Evolutionary conservation across 306 rosid genomes (phyloP), one percentile per base, ranked within the genome.

Genomic region (Comarum palustre): DNA sequence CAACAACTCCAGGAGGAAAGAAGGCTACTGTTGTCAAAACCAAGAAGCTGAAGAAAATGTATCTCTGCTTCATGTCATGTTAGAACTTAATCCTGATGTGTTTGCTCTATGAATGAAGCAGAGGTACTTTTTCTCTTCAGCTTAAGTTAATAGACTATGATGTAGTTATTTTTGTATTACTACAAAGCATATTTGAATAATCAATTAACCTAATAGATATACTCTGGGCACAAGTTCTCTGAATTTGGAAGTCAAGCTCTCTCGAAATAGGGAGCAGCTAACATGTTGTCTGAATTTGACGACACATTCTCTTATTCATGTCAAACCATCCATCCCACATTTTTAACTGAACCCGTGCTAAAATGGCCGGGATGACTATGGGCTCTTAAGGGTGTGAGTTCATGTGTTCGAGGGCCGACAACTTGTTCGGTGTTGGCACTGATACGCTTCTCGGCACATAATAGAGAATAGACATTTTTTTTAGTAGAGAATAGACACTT

Each of bases 11-110:
- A 50, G 71, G 27, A 46, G 67, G 57, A 42, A 73, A 73, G 67
- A 75, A 50, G 70, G 67, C 45, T 4, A 46, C 76, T 31, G 69
- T 13, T 52, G 71, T 59, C 41, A 64, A 74, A 78, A 36, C 9
- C 76, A 73, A 65, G 60, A 79, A 38, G 78, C 61, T 69, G 7
- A 68, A 36, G 86, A 80, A 34, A 68, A 65, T 66, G 71, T 84
- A 65, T 11, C 46, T 81, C 38, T 84, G 85, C 77, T 84, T 75
- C 77, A 5, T 78, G 45, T 16, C 83, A 50, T 73, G 79, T 45
- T 84, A 81, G 83, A 32, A 8, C 67, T 61, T 61, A 34, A 50
- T 16, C 27, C 29, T 68, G 11, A 61, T 34, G 50, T 38, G 6
- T 32, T 29, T 27, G 8, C 29, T 60, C 45, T 71, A 19, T 51